Evolutionary conservation across 805 yeast species (phyloP).

Genomic region (Lipomyces mesembrius): DNA sequence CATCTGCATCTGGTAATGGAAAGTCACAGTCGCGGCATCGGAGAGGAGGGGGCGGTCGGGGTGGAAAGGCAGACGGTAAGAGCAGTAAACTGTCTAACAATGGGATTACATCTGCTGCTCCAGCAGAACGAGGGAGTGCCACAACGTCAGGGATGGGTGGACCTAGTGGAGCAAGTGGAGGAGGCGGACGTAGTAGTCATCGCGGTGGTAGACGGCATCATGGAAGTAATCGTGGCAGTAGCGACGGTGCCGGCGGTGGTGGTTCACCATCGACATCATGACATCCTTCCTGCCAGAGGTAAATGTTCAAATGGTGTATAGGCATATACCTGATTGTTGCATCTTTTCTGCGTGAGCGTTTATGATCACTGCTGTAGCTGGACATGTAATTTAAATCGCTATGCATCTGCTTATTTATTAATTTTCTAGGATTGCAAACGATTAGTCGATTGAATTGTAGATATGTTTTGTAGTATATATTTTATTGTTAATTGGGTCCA

Average conservation of each 20-base stretch:
- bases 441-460: background rate
- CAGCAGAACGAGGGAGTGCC: background rate
- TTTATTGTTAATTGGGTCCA: background rate
- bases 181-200: background rate
- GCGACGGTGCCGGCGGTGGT: background rate
- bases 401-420: background rate
- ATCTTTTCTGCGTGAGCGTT: no score
- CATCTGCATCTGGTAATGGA: background rate
- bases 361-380: background rate
- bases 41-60: background rate
- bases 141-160: background rate
- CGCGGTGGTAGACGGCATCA: background rate
- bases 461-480: background rate
- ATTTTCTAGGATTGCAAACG: background rate
- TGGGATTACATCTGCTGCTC: background rate
- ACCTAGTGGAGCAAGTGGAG: background rate
- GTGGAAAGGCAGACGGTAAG: background rate
- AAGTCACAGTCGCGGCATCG: constrained; percentile 1
- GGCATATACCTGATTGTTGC: no score
- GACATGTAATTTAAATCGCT: background rate
- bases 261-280: background rate
- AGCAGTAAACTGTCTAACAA: background rate
- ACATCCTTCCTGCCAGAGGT: no score
- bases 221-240: constrained; percentile 4
- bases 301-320: no score